phyloP scores from a whole-genome alignment of 169 alveolate species.

The Plasmodium knowlesi region DNA sequence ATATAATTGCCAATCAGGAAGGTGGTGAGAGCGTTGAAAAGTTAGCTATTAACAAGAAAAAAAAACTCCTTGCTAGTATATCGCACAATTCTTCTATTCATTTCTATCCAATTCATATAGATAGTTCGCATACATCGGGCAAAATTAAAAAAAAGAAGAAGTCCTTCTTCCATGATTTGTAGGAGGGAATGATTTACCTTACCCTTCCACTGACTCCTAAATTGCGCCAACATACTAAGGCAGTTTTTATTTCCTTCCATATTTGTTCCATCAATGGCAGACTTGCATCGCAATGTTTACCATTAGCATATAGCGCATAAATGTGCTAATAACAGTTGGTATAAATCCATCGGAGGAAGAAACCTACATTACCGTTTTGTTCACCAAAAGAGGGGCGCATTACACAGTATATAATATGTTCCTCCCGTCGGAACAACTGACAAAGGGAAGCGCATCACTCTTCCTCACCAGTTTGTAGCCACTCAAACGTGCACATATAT shows the following conservation, averaged over 20 bases:
- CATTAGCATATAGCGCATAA: not conserved
- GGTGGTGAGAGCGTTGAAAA: constrained; percentile 38
- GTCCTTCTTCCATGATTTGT: constrained; percentile 58
- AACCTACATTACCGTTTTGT: not conserved
- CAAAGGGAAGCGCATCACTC: not conserved
- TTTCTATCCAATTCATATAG: constrained; percentile 24
- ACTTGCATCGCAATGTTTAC: not conserved
- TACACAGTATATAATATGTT: not conserved
- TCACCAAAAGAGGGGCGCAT: not conserved
- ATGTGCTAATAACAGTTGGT: not conserved
- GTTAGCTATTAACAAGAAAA: constrained; percentile 45
- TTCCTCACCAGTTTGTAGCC: not conserved
- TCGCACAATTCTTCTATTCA: constrained; percentile 49
- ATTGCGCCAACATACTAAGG: not conserved
- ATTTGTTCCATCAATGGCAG: not conserved
- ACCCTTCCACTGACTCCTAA: not conserved
- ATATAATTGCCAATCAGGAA: constrained; percentile 12
- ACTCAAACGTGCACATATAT: not conserved
- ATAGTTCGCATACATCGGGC: constrained; percentile 13
- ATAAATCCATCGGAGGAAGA: not conserved
- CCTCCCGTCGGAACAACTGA: not conserved
- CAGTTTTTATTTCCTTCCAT: not conserved
- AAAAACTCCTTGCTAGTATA: constrained; percentile 35
- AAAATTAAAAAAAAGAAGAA: constrained; percentile 38
- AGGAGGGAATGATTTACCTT: not conserved